phyloP scores from a whole-genome alignment of 75 land plant genomes.

The Cryptomeria japonica region DNA sequence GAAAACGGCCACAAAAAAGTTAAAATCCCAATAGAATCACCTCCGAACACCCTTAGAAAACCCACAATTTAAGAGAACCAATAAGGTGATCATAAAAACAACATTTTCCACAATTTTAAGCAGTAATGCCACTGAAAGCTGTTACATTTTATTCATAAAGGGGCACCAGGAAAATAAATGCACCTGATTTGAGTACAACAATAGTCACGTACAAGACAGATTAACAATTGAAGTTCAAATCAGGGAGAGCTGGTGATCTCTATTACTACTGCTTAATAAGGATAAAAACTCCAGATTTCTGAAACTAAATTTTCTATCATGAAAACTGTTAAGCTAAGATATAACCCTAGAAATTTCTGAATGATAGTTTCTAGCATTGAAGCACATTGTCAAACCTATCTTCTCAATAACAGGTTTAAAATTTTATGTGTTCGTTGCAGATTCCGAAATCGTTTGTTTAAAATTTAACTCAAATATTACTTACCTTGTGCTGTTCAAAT shows the following conservation, averaged over 20 bases:
- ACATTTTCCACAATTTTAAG: too few species aligned
- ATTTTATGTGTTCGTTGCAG: not conserved
- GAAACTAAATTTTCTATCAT: not conserved
- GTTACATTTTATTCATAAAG: too few species aligned
- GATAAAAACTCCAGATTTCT: not conserved
- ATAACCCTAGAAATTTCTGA: not conserved
- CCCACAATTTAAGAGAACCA: too few species aligned
- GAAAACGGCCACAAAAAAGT: too few species aligned
- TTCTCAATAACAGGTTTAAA: not conserved
- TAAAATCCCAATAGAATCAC: too few species aligned
- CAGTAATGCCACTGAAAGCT: not conserved
- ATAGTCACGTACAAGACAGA: too few species aligned
- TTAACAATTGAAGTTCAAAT: too few species aligned
- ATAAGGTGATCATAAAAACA: too few species aligned
- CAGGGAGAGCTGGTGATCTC: not conserved
- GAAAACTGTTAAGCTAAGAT: not conserved
- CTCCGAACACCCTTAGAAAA: too few species aligned
- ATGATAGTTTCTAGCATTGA: not conserved
- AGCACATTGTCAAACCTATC: not conserved
- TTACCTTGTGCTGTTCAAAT: slow-evolving; percentile 2
- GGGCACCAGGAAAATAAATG: too few species aligned
- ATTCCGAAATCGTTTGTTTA: not conserved
- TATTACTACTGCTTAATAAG: not conserved
- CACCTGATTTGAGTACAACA: not conserved
- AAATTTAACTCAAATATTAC: not conserved